A percentile compares a stretch with the other conserved stretches of the same genome.
These are phyloP conservation scores for Tuber borchii DNA, from an alignment of 495 filamentous ascomycete genomes.

Conservation along the genomic window DNA sequence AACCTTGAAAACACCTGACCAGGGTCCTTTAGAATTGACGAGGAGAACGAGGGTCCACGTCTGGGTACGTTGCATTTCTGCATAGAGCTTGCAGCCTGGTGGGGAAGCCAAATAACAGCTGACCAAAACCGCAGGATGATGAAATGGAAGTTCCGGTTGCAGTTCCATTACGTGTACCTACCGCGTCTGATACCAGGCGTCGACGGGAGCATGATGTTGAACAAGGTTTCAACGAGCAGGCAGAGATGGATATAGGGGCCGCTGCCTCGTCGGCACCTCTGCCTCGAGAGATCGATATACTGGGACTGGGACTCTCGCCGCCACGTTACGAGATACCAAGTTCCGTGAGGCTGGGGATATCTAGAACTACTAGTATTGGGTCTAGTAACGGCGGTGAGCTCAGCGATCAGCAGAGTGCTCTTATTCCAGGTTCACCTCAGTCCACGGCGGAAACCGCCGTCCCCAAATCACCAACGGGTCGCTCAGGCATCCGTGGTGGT, in stretches of 20 bases:
- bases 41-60: conserved; percentile 85
- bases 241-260: conserved; percentile 88
- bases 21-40: conserved; percentile 89
- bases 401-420: conserved; percentile 26
- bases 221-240: conserved; percentile 46
- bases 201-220: conserved; percentile 48
- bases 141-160: conserved; percentile 91
- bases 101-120: neutral
- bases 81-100: neutral
- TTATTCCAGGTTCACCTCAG: conserved; percentile 25
- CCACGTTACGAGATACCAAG: conserved; percentile 66
- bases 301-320: conserved; percentile 61
- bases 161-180: conserved; percentile 76
- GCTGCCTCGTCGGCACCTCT: conserved; percentile 56
- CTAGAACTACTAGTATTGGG: conserved; percentile 48
- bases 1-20: conserved; percentile 83
- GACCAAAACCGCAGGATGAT: conserved; percentile 56
- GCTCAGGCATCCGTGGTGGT: conserved; percentile 16
- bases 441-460: conserved; percentile 17
- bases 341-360: conserved; percentile 77
- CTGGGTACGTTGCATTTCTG: conserved; percentile 51
- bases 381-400: conserved; percentile 30
- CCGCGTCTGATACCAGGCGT: conserved; percentile 64
- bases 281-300: conserved; percentile 60
- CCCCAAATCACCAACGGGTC: conserved; percentile 21